Evolutionary conservation across 441 rosid species (phyloP).

Genomic region (Euphorbia corollata): DNA sequence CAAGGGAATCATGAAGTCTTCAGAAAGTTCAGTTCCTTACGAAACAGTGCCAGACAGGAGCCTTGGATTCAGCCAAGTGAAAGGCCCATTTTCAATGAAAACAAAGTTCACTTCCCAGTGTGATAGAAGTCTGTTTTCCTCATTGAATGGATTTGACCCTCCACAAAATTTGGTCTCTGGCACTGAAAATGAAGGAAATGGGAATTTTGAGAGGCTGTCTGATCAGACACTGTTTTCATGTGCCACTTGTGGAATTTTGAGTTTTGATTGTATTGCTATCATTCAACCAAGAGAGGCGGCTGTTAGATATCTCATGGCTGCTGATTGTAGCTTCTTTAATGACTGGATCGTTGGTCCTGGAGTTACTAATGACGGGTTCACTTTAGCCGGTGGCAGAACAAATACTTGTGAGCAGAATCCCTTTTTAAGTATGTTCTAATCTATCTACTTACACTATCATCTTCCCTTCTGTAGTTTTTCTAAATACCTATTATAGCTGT

Average conservation of each 20-base stretch:
- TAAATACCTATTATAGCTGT: neutral
- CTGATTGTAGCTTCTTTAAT: conserved; percentile 84
- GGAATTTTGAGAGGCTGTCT: conserved; percentile 49
- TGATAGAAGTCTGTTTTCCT: conserved; percentile 43
- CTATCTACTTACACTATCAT: conserved; percentile 11
- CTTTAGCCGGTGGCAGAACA: conserved; percentile 25
- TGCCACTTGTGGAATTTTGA: conserved; percentile 82
- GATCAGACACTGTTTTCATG: conserved; percentile 92
- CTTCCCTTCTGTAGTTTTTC: conserved; percentile 2
- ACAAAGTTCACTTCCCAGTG: conserved; percentile 54
- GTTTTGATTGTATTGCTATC: conserved; percentile 81
- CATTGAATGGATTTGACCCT: conserved; percentile 29
- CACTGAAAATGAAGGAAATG: conserved; percentile 26
- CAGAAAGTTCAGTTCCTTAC: conserved; percentile 33
- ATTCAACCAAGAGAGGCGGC: conserved; percentile 81
- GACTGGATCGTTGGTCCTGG: conserved; percentile 73
- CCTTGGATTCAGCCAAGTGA: conserved; percentile 31
- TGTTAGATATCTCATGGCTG: conserved; percentile 78
- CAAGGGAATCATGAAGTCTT: conserved; percentile 36
- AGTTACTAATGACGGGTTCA: conserved; percentile 26
- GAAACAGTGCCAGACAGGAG: conserved; percentile 28
- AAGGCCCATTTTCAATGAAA: conserved; percentile 43
- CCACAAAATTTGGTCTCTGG: conserved; percentile 13
- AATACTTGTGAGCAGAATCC: conserved; percentile 32
- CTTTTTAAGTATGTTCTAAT: conserved; percentile 37